Evolutionary conservation across 106 monocot species (phyloP).

Genomic region (Dendrobium chrysotoxum): DNA sequence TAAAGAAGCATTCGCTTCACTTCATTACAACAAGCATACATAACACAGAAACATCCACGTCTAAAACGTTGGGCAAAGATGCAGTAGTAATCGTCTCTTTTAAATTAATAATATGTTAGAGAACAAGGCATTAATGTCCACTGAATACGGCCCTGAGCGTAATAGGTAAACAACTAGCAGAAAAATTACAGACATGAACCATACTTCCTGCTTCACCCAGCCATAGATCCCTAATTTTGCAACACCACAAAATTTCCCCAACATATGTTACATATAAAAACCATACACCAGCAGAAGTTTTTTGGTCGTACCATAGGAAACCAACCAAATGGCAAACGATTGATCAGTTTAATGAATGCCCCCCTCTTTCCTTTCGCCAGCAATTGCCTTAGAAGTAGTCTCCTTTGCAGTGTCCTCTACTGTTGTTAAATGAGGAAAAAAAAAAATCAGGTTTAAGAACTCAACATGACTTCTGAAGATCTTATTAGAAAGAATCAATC

Average conservation of each 20-base stretch:
- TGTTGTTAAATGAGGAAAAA: background rate
- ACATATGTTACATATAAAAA: background rate
- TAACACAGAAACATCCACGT: background rate
- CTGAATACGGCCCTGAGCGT: background rate
- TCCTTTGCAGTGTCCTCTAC: slow-evolving; percentile 1
- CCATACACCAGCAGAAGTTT: background rate
- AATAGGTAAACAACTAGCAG: background rate
- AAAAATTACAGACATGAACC: background rate
- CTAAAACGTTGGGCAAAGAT: background rate
- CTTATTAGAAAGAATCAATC: no score
- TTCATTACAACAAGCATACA: background rate
- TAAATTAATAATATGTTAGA: background rate
- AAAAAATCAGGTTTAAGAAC: background rate
- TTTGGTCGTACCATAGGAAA: background rate
- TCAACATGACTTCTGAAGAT: no score
- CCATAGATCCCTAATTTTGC: background rate
- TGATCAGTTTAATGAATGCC: background rate
- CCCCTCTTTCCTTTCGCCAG: background rate
- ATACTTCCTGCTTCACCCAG: background rate
- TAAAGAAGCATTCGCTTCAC: background rate
- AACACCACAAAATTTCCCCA: background rate
- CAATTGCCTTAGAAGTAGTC: background rate
- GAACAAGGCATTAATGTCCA: background rate
- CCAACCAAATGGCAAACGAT: background rate
- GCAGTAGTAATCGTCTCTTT: background rate